phyloP scores from a whole-genome alignment of 108 stramenopile genomes.

The Pseudonitzschia delicatissima region DNA sequence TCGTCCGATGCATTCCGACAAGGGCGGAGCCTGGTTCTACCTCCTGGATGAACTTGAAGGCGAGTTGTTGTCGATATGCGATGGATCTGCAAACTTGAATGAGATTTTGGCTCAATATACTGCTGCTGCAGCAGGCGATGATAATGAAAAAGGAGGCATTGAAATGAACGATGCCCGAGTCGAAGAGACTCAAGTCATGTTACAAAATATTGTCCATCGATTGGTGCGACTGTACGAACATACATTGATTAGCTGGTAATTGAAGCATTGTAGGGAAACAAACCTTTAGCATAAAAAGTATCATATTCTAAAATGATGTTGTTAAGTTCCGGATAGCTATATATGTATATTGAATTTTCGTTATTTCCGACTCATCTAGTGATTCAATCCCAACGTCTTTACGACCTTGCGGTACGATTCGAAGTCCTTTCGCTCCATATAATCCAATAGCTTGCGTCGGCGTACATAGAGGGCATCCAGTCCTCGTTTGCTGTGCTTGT shows the following conservation, averaged over 20 bases:
- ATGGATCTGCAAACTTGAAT: slow-evolving; percentile 68
- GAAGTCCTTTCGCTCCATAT: slow-evolving; percentile 89
- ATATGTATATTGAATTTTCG: too few relatives aligned
- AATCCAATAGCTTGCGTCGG: slow-evolving; percentile 87
- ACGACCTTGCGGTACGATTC: slow-evolving; percentile 80
- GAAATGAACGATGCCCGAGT: slow-evolving; percentile 38
- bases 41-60: slow-evolving; percentile 83
- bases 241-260: slow-evolving; percentile 80
- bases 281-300: background rate
- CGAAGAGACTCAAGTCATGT: slow-evolving; percentile 48
- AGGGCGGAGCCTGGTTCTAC: slow-evolving; percentile 67
- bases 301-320: too few relatives aligned
- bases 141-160: slow-evolving; percentile 18
- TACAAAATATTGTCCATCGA: slow-evolving; percentile 67
- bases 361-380: slow-evolving; percentile 38
- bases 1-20: slow-evolving; percentile 72
- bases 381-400: slow-evolving; percentile 79
- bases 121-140: slow-evolving; percentile 27
- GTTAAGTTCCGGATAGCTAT: too few relatives aligned
- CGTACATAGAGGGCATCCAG: slow-evolving; percentile 76
- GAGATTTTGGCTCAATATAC: slow-evolving; percentile 75
- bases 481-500: slow-evolving; percentile 79
- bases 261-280: background rate
- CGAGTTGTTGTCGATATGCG: slow-evolving; percentile 68
- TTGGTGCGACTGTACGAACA: slow-evolving; percentile 76